Percentiles rank a stretch among this genome's conserved stretches.
Evolutionary conservation across 345 rosid species (phyloP).

Genomic region (Syzygium jambos): DNA sequence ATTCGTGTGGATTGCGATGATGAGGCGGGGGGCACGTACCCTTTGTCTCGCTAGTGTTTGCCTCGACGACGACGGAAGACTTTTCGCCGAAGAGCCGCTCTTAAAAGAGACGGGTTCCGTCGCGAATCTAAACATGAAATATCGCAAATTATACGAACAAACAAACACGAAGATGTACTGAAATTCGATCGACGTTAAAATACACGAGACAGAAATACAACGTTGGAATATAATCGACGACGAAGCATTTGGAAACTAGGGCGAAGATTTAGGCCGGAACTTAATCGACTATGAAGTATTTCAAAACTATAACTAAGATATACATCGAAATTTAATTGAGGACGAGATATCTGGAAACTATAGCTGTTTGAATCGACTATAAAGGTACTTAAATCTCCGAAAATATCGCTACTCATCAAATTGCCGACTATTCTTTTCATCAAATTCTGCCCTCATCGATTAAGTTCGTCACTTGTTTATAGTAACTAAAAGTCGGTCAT

Average conservation of each 20-base stretch:
- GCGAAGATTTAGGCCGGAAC: accelerated
- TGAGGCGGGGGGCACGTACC: too few species aligned
- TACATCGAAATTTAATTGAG: background rate
- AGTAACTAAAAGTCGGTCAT: background rate
- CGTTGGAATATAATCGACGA: background rate
- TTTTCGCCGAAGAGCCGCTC: background rate
- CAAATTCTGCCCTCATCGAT: background rate
- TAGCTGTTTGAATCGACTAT: background rate
- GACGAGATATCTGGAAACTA: background rate
- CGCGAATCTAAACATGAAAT: too few species aligned
- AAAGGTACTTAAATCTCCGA: background rate
- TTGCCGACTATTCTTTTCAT: accelerated
- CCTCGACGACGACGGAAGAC: background rate
- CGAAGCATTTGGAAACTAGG: background rate
- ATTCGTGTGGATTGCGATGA: background rate
- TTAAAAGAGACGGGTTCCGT: accelerated
- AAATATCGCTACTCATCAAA: background rate
- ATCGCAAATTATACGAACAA: too few species aligned
- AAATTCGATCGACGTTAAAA: background rate
- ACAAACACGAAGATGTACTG: too few species aligned
- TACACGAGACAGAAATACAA: accelerated
- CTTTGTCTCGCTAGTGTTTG: background rate
- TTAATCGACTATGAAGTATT: background rate
- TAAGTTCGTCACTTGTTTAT: background rate
- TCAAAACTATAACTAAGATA: background rate